Base-by-base conservation (phyloP, 352 stramenopile genomes). In the Elongisporangium anandrum region DNA sequence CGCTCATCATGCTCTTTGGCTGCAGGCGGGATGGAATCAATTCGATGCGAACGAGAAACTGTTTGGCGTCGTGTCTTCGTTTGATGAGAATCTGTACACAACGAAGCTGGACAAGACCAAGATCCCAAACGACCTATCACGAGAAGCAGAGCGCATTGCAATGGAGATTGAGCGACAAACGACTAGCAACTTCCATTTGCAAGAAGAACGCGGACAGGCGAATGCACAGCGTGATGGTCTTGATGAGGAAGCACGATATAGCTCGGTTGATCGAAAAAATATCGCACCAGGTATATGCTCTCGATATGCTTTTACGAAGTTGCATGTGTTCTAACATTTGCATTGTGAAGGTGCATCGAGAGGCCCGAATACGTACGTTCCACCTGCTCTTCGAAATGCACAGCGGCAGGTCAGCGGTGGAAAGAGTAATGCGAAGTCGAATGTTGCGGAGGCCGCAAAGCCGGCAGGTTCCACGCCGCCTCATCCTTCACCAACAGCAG, bases 61-160 rank as follows among this genome's bases (percentile, higher is more conserved):
- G 38, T 99, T 99, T 71, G 95, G 96, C 66, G 96, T 99, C 53
- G 91, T 93, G 52, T 95, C 92, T 39, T 90, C 81, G 9, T 99
- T 94, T 65, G 96, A 99, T 69, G 97, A 99, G 71, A 99, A 97
- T 79, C 70, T 99, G 39, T 99, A 99, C 84, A 99, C 97, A 2
- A 99, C 97, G 17, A 88, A 92, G 69, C 79, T 99, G 21, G 94
- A 99, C 72, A 97, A 96, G 68, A 71, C 69, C 51, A 91, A 92
- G 59, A 86, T 99, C 50, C 97, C 96, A 29, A 77, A 64, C 17
- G 75, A 85, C 54, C 91, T 98, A 68, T 81, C 87, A 34, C 74
- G 73, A 1, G 77, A 92, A 21, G 97, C 97, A 3, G 96, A 98
- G 68, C 83, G 90, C 24, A 83, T 99, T 45, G 97, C 97, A 19